A percentile compares a stretch with the other conserved stretches of the same genome.
Evolutionary conservation across 129 eudicot genomes (phyloP).

Genomic region (Silybum marianum): DNA sequence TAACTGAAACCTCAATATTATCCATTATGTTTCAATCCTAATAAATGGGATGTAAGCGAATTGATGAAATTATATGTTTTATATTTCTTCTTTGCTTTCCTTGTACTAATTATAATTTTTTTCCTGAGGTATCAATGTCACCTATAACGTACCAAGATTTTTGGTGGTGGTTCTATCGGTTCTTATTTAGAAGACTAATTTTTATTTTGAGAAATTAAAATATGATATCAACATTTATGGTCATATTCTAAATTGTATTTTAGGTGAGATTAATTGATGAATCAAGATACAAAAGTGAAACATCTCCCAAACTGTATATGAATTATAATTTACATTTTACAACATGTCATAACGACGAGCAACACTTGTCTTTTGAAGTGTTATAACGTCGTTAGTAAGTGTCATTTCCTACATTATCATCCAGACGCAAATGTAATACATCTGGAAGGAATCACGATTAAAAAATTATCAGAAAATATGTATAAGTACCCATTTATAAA

Average conservation of each 20-base stretch:
- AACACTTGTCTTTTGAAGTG: not conserved
- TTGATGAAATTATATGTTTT: too few relatives aligned
- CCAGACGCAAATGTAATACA: not conserved
- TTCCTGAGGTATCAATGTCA: too few relatives aligned
- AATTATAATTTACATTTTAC: not conserved
- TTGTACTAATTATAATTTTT: too few relatives aligned
- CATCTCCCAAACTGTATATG: constrained; percentile 16
- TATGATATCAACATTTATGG: not conserved
- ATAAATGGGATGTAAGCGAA: too few relatives aligned
- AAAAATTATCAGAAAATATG: not conserved
- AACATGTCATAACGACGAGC: not conserved
- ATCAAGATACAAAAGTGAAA: constrained; percentile 18
- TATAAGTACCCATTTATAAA: not conserved
- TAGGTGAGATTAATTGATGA: constrained; percentile 20
- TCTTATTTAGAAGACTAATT: not conserved
- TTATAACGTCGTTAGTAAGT: not conserved
- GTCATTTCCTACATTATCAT: not conserved
- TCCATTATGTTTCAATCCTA: too few relatives aligned
- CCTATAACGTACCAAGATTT: too few relatives aligned
- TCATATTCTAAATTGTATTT: not conserved
- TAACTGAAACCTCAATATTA: too few relatives aligned
- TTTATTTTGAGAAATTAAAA: not conserved
- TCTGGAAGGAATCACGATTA: not conserved
- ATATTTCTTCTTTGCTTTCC: too few relatives aligned
- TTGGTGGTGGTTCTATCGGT: too few relatives aligned